Evolutionary conservation across 345 rosid genomes (phyloP).

Genomic region (Pistacia atlantica): DNA sequence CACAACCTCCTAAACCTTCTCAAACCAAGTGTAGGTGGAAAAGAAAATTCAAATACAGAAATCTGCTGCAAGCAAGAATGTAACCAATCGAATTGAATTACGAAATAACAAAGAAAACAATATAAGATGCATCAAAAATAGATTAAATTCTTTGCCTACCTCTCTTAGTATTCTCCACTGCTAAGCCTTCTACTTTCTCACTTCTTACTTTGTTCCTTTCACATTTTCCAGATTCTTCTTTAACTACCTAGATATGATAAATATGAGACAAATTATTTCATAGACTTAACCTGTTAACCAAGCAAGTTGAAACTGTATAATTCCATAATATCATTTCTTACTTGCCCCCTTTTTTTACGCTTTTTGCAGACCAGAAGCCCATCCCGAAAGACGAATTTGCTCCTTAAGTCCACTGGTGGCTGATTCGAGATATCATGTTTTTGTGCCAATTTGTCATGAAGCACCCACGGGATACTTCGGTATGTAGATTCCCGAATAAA

Average conservation of each 20-base stretch:
- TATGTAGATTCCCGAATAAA: conserved; percentile 91
- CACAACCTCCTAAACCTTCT: background rate
- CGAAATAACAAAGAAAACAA: background rate
- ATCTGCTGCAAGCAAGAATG: background rate
- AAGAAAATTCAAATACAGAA: background rate
- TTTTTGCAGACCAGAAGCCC: conserved; percentile 62
- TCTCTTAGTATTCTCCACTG: conserved; percentile 23
- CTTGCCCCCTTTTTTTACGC: conserved; percentile 50
- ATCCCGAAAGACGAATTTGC: conserved; percentile 55
- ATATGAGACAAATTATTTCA: conserved; percentile 21
- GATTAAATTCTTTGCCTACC: conserved; percentile 25
- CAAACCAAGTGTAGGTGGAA: conserved; percentile 2
- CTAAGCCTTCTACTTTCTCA: conserved; percentile 36
- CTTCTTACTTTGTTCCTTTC: conserved; percentile 64
- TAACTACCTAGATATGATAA: conserved; percentile 47
- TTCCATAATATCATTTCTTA: conserved; percentile 31
- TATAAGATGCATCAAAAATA: background rate
- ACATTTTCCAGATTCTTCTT: conserved; percentile 44
- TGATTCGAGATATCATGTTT: conserved; percentile 66
- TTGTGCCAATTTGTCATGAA: conserved; percentile 66
- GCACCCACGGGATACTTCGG: conserved; percentile 84
- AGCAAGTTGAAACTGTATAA: conserved; percentile 6
- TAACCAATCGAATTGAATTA: background rate
- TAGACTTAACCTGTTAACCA: background rate
- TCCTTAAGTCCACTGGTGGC: conserved; percentile 63